These are phyloP conservation scores for Chytridium lagenaria DNA, from an alignment of 371 early-diverging fungal genomes.

Conservation along the genomic window DNA sequence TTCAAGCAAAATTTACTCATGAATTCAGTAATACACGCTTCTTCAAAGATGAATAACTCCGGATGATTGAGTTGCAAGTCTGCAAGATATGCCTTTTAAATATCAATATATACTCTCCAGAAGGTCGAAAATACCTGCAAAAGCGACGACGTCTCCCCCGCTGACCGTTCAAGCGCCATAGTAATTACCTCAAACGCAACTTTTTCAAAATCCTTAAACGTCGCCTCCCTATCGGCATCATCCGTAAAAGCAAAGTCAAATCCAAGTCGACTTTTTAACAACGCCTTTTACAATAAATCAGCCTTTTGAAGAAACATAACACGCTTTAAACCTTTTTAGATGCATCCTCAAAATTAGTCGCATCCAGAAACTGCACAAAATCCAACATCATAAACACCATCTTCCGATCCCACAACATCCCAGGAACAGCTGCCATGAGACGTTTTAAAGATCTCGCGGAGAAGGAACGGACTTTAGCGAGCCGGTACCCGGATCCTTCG, in stretches of 20 bases:
- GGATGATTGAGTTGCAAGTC: conserved; percentile 47
- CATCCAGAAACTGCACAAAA: conserved; percentile 47
- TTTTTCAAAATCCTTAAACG: conserved; percentile 41
- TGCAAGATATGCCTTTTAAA: conserved; percentile 41
- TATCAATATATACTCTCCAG: conserved; percentile 9
- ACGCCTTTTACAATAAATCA: conserved; percentile 8
- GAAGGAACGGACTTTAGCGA: conserved; percentile 43
- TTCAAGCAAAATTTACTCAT: conserved; percentile 41
- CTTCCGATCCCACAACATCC: conserved; percentile 47
- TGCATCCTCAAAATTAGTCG: conserved; percentile 14
- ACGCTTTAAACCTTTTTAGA: conserved; percentile 14
- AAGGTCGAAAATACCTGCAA: conserved; percentile 46
- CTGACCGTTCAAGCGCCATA: conserved; percentile 37
- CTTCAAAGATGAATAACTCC: conserved; percentile 37
- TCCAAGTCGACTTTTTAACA: conserved; percentile 32
- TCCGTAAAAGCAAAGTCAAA: conserved; percentile 44
- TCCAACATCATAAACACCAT: conserved; percentile 49
- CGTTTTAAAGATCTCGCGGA: conserved; percentile 23
- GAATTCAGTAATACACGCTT: conserved; percentile 39
- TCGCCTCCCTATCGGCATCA: conserved; percentile 40
- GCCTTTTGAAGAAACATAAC: not conserved
- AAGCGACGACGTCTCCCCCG: conserved; percentile 50
- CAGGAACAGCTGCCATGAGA: conserved; percentile 41
- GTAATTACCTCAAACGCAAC: conserved; percentile 42
- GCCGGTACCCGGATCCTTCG: conserved; percentile 37